Conservation (phyloP, 2,329 filamentous ascomycete genomes). For the Juglanconis oblonga region DNA sequence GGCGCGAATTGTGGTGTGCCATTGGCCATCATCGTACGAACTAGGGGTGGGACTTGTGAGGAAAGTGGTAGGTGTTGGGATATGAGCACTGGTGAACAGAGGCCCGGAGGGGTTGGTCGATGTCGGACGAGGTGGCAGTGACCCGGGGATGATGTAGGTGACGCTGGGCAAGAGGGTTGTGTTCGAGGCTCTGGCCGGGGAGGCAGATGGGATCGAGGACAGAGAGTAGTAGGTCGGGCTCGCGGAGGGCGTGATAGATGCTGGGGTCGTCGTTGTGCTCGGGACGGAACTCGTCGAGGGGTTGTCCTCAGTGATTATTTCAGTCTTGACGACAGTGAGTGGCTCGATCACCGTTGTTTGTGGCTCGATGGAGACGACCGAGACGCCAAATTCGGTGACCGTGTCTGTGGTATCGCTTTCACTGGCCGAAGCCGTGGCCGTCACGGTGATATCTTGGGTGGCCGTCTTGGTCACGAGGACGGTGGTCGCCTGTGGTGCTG, state of each 20-base stretch:
- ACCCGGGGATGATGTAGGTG: background rate
- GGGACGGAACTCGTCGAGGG: background rate
- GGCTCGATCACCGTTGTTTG: background rate
- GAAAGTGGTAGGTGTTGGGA: slow-evolving; percentile 11
- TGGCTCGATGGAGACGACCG: slow-evolving; percentile 8
- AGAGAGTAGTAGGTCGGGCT: background rate
- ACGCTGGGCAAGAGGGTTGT: background rate
- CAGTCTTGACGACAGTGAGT: slow-evolving; percentile 10
- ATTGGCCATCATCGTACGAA: slow-evolving; percentile 16
- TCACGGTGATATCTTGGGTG: slow-evolving; percentile 1
- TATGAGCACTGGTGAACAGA: background rate
- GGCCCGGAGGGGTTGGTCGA: background rate
- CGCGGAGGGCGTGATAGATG: background rate
- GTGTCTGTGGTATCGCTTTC: background rate
- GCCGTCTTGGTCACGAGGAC: slow-evolving; percentile 1
- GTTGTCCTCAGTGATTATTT: slow-evolving; percentile 4
- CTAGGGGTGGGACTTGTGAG: slow-evolving; percentile 7
- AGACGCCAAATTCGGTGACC: slow-evolving; percentile 9
- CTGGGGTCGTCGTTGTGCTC: background rate
- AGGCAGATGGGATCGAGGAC: background rate
- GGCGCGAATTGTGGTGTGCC: slow-evolving; percentile 16
- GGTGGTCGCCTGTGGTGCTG: background rate
- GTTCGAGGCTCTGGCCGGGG: background rate
- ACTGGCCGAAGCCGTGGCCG: background rate
- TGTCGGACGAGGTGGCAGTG: slow-evolving; percentile 3